Evolutionary conservation across 331 rosid genomes (phyloP), one percentile per base, ranked within the genome.

Genomic region (Malus hybrid): DNA sequence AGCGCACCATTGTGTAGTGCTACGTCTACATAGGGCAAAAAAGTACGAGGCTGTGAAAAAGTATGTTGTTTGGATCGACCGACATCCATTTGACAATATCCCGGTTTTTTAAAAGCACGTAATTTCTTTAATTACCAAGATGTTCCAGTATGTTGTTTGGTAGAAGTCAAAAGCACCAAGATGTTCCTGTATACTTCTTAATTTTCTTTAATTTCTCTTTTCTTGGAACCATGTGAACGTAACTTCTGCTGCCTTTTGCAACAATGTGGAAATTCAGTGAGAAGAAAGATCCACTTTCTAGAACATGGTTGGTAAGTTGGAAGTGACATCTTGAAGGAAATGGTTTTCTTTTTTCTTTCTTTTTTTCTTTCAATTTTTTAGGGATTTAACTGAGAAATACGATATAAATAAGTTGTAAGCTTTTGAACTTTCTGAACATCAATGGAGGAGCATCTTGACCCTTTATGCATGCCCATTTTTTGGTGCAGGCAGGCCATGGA

Each of bases 371-470:
- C 13, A 50, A 15, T 15, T 50, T 50, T 15, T 50, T 50, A 50
- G 31, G 31, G 16, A 61, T 61, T 61, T 62, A 62, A 62, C 29
- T 28, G 14, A 62, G 34, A 27, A 28, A 31, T 6, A 57, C 28
- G 44, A 8, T 10, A 24, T 36, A 36, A 36, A 36, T 36, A 36
- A 36, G 4, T 62, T 31, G 11, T 12, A 7, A 31, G 56, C 68
- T 29, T 14, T 31, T 15, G 68, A n/a, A 31, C 19, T 29, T 75
- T 64, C 76, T 57, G 44, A 80, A 75, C 66, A 78, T 78, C 65
- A 82, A 73, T 84, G 77, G 73, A 86, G 86, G 73, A 81, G 77
- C 61, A 75, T 66, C 56, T 83, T 78, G 86, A 86, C 86, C 75
- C 80, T 32, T 16, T 1, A 18, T 7, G 14, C 22, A 71, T 76